Conservation (phyloP, 441 rosid genomes). For the Pelargonium australe region DNA sequence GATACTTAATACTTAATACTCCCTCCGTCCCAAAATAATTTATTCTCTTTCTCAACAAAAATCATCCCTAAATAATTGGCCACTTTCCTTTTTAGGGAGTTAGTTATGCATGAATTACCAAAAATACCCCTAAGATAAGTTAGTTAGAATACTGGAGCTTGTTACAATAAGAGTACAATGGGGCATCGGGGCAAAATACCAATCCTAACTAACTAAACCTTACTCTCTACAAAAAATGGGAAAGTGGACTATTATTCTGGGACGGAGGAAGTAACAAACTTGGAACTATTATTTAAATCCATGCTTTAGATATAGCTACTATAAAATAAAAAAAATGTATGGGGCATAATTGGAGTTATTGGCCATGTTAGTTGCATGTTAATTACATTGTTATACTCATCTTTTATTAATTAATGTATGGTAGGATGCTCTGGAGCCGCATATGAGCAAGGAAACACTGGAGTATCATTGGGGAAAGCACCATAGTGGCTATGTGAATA, state of each 20-base stretch:
- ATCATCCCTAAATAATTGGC: too few relatives aligned
- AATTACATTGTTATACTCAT: neutral
- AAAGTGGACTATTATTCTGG: too few relatives aligned
- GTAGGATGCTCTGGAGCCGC: conserved; percentile 81
- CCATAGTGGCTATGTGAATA: conserved; percentile 76
- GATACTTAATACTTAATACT: neutral
- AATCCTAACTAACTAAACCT: too few relatives aligned
- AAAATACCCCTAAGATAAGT: too few relatives aligned
- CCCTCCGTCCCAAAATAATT: too few relatives aligned
- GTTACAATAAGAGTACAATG: too few relatives aligned
- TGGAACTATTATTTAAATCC: neutral
- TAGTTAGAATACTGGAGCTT: too few relatives aligned
- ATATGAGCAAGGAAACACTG: conserved; percentile 67
- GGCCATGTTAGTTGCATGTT: neutral
- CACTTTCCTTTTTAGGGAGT: too few relatives aligned
- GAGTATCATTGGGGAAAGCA: conserved; percentile 94
- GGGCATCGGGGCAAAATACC: too few relatives aligned
- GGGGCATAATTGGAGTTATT: neutral
- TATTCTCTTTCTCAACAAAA: too few relatives aligned
- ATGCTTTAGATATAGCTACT: neutral
- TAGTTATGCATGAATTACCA: too few relatives aligned
- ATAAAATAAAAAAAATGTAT: neutral
- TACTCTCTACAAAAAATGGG: too few relatives aligned
- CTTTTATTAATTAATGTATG: neutral
- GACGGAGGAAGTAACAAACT: neutral